phyloP scores from a whole-genome alignment of 805 yeast genomes.

The Hanseniaspora thailandica region DNA sequence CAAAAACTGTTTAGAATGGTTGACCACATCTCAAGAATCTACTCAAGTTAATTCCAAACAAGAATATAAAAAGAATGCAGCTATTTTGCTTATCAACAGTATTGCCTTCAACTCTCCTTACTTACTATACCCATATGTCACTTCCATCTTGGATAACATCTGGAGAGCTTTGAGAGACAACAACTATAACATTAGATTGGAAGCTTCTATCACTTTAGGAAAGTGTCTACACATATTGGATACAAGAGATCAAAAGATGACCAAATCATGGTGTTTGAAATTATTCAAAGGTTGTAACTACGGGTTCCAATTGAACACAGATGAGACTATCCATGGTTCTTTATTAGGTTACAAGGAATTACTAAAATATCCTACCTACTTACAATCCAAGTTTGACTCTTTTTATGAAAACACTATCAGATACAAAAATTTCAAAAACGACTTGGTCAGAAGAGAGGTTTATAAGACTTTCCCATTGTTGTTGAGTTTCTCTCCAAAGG shows the following conservation, averaged over 20 bases:
- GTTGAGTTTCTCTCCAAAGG: constrained; percentile 62
- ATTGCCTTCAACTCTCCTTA: constrained; percentile 83
- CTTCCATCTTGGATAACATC: constrained; percentile 65
- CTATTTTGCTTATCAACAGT: constrained; percentile 68
- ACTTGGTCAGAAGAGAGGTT: constrained; percentile 72
- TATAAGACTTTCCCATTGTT: constrained; percentile 70
- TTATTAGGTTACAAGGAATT: constrained; percentile 72
- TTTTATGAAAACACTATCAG: constrained; percentile 64
- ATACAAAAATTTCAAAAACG: constrained; percentile 66
- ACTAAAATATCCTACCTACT: constrained; percentile 52
- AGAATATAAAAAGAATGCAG: constrained; percentile 81
- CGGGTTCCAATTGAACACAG: constrained; percentile 41
- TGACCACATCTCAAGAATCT: constrained; percentile 42
- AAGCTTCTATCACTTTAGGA: constrained; percentile 71
- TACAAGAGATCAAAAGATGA: constrained; percentile 58
- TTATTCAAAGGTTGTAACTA: constrained; percentile 56
- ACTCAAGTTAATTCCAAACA: constrained; percentile 49
- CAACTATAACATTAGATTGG: constrained; percentile 61
- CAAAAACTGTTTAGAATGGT: constrained; percentile 79
- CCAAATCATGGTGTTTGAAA: constrained; percentile 63
- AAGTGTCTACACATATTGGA: constrained; percentile 69
- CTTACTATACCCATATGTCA: constrained; percentile 62
- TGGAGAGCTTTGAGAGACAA: constrained; percentile 83
- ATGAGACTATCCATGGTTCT: constrained; percentile 79
- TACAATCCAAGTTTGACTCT: constrained; percentile 59